Evolutionary conservation across 169 alveolate genomes (phyloP), one percentile per base, ranked within the genome.

Genomic region (Plasmodium billcollinsi): DNA sequence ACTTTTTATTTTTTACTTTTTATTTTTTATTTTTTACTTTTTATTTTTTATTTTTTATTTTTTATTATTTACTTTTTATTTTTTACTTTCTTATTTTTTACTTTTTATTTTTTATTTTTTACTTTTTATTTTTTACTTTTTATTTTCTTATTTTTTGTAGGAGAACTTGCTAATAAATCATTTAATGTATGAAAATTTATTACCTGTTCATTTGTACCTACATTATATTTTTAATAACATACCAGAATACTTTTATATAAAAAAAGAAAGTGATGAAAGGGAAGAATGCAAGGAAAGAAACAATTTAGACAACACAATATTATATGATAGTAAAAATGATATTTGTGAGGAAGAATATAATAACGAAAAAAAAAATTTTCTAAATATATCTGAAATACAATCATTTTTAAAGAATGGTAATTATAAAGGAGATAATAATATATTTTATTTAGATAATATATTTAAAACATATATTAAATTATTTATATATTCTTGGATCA

Each of bases 401-500:
- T 11, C 47, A 7, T 83, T 83, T 83, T 11, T 83, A 33, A 29
- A 33, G 7, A 67, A 67, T 58, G 67, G 65, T 18, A 62, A 69
- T 56, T 45, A 67, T 3, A 69, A 69, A 49, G 83, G 73, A 52
- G 50, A 69, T 29, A 45, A 67, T 8, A 69, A 56, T 18, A 50
- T 83, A 43, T 69, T 83, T 29, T 83, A 69, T 72, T 67, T 83
- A 39, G 91, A 83, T 45, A 43, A 54, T 21, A 58, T 83, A 18
- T 83, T 83, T 15, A 83, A 69, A 67, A 83, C 91, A 18, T 83
- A 83, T 61, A 29, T 83, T 69, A 83, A 59, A 9, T 12, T 83
- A 26, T 83, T 67, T 24, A 67, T 63, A n/a, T 83, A 83, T 26
- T 83, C 91, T 6, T 83, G 91, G 91, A 20, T 83, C 3, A 83